phyloP scores from a whole-genome alignment of 2,329 filamentous ascomycete species.

The Cladosporium velox region DNA sequence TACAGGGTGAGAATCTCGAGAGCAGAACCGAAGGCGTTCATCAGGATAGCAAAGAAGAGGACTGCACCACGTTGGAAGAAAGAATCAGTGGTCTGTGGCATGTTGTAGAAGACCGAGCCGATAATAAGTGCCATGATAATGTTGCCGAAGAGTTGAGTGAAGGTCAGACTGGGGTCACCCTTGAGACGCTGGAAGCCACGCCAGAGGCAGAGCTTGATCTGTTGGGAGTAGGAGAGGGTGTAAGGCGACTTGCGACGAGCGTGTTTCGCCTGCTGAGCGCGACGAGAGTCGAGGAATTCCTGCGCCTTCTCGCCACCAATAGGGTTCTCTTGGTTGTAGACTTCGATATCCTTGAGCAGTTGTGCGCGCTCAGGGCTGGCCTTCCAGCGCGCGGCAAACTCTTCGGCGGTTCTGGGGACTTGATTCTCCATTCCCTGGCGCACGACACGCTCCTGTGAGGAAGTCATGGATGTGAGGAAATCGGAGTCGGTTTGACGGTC shows the following conservation, averaged over 20 bases:
- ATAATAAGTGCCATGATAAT: slow-evolving; percentile 76
- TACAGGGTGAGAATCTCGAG: slow-evolving; percentile 86
- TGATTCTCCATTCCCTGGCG: slow-evolving; percentile 47
- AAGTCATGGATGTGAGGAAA: slow-evolving; percentile 75
- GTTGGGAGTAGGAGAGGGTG: slow-evolving; percentile 75
- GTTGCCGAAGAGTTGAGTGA: slow-evolving; percentile 71
- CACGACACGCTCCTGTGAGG: slow-evolving; percentile 49
- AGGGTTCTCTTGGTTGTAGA: slow-evolving; percentile 49
- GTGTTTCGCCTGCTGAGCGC: slow-evolving; percentile 49
- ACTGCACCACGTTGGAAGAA: slow-evolving; percentile 80
- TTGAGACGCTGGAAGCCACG: slow-evolving; percentile 76
- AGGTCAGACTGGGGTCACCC: slow-evolving; percentile 74
- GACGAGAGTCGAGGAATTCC: slow-evolving; percentile 50
- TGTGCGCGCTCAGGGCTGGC: slow-evolving; percentile 52
- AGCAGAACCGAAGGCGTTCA: slow-evolving; percentile 80
- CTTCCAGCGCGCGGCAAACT: slow-evolving; percentile 57
- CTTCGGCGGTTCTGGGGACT: slow-evolving; percentile 52
- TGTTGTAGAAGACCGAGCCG: slow-evolving; percentile 77
- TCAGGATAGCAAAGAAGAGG: slow-evolving; percentile 83
- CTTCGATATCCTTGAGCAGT: slow-evolving; percentile 48
- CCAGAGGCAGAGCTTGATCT: slow-evolving; percentile 76
- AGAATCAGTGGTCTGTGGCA: slow-evolving; percentile 63
- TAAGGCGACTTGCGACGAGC: slow-evolving; percentile 72
- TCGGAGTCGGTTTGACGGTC: slow-evolving; percentile 72
- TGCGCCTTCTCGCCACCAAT: slow-evolving; percentile 48